Evolutionary conservation across 169 alveolate genomes (phyloP).

Genomic region (Cryptosporidium meleagridis): DNA sequence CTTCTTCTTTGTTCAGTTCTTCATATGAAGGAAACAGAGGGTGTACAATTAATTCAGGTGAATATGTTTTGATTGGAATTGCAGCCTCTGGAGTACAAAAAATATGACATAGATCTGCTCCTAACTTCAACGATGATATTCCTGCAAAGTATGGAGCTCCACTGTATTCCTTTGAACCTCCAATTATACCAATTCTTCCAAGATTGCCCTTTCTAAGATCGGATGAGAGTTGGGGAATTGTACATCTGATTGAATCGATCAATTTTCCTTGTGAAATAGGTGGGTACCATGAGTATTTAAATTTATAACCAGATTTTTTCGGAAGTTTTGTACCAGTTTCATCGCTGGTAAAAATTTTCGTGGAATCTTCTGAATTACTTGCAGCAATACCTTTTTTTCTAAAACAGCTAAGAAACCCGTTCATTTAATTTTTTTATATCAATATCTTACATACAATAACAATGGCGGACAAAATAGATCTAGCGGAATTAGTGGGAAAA

Average conservation of each 20-base stretch:
- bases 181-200: constrained; percentile 86
- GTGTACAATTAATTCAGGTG: constrained; percentile 93
- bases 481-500: constrained; percentile 11
- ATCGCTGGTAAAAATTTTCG: constrained; percentile 7
- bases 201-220: constrained; percentile 59
- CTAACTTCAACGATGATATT: constrained; percentile 87
- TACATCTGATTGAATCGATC: constrained; percentile 40
- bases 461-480: constrained; percentile 9
- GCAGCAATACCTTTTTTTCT: constrained; percentile 1
- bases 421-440: background rate
- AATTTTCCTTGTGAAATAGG: constrained; percentile 67
- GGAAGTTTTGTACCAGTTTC: background rate
- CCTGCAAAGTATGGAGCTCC: constrained; percentile 95
- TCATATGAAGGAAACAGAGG: constrained; percentile 79
- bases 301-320: background rate
- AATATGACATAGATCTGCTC: constrained; percentile 91
- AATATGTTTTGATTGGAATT: constrained; percentile 90
- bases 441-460: background rate
- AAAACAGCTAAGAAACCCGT: constrained; percentile 1
- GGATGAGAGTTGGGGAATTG: constrained; percentile 36
- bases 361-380: constrained; percentile 1
- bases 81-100: constrained; percentile 89
- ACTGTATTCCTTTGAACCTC: constrained; percentile 91
- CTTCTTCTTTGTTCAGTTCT: constrained; percentile 62
- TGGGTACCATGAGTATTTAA: constrained; percentile 54